Base-by-base conservation (phyloP, 495 filamentous ascomycete species). In the Ascobolus immersus region DNA sequence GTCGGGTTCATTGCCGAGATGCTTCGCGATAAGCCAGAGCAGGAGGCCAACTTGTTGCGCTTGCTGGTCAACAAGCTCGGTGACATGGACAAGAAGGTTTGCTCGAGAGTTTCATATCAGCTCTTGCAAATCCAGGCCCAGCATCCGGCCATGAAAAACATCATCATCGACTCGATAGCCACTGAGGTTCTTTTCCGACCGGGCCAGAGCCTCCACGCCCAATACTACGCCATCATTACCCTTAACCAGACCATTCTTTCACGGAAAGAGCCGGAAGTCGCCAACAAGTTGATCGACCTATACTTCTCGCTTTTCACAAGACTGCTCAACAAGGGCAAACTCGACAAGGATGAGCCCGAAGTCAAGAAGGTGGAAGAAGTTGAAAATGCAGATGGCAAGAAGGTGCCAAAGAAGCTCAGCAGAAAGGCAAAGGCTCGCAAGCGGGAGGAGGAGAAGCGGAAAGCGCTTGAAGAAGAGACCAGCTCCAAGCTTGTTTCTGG, bases 191-290 rank as follows among this genome's bases (percentile, higher is more conserved):
- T 96, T 7, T 77, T 91, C 46, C 67, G 77, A 8, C 74, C 84
- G 0, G 75, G 78, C 5, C 86, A 94, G 47, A 81, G 64, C 45
- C 52, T 69, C 15, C 77, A 90, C 38, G 77, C 89, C 17, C 84
- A 75, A 47, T 96, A 96, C 53, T 93, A 91, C 44, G 82, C 82
- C 17, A 70, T 84, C 48, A 94, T 92, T 45, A 92, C 86, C 2
- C 54, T 96, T 24, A 96, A 96, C 53, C 86, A 96, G 54, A 96
- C 86, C 4, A 74, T 93, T 22, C 49, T 94, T 32, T 84, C 76
- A 44, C 59, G 55, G 24, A 82, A 69, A 45, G 84, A 94, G 43
- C 71, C 79, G 19, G 59, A 68, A 20, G 64, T 89, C n/a, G 82
- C 80, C 1, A 65, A 71, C 44, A 72, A 73, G 32, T 55, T 96